Evolutionary conservation across 2,329 filamentous ascomycete species (phyloP), one percentile per base, ranked within the genome.

Genomic region (Aspergillus nomiae): DNA sequence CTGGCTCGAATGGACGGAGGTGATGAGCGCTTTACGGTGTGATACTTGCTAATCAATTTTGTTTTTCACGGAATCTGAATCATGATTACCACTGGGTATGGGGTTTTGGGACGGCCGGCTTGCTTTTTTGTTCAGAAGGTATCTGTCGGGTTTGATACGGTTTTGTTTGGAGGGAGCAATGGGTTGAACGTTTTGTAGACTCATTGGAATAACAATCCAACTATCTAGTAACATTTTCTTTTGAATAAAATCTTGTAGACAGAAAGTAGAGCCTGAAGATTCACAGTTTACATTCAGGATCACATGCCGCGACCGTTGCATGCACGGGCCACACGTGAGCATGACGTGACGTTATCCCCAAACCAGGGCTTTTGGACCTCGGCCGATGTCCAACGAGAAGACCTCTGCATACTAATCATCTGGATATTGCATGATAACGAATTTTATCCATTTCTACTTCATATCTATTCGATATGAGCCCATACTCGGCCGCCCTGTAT

Each of bases 1-100:
- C 24, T 57, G 46, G 43, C n/a, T 36, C 43, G 21, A 26, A 45
- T 50, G 56, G 56, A 48, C 41, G 6, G 41, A n/a, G 56, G 11
- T 72, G 63, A 70, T 62, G 69, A 58, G 67, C 51, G 56, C 6
- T 53, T 60, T 58, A 71, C 41, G 71, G 63, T 69, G 64, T 70
- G 65, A 71, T 65, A 68, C 60, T 59, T 53, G 21, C n/a, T 34
- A 34, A 10, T 34, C n/a, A 38, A 16, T 50, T 62, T 64, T 56
- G 63, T 36, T 45, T 36, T 63, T 59, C 53, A 65, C 50, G 34
- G 51, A 19, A 38, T 55, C 34, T 55, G 19, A 21, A 19, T 55
- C 34, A 36, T 38, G 51, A 55, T 55, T 55, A 36, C 21, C 34
- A 57, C 30, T 63, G 41, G 66, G 63, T 59, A 65, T 59, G 67